Evolutionary conservation across 768 basidiomycete genomes (phyloP).

Genomic region (Agaricus subrufescens): DNA sequence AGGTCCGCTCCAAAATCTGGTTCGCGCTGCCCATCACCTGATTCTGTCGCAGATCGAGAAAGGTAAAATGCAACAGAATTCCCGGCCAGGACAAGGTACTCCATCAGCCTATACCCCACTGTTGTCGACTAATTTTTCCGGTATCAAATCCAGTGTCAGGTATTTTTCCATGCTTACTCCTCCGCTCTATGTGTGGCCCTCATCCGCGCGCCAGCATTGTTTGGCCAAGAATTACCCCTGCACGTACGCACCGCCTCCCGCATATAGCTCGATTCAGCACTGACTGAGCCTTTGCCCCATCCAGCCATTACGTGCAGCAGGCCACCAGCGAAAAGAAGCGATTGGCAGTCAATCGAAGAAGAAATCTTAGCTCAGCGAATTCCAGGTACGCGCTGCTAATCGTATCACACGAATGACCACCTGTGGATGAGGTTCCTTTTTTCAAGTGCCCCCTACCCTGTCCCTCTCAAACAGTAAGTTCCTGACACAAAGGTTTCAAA

Average conservation of each 20-base stretch:
- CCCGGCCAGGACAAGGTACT: constrained; percentile 78
- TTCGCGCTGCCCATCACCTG: constrained; percentile 8
- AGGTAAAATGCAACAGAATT: constrained; percentile 84
- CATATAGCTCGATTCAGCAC: constrained; percentile 7
- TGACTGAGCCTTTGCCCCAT: neutral
- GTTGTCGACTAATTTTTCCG: constrained; percentile 5
- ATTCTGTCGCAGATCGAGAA: constrained; percentile 54
- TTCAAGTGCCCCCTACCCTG: constrained; percentile 29
- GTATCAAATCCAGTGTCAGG: constrained; percentile 53
- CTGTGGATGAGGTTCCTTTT: constrained; percentile 11
- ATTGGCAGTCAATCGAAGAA: constrained; percentile 49
- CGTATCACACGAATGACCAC: constrained; percentile 4
- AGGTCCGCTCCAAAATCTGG: constrained; percentile 40
- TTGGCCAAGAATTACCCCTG: constrained; percentile 84
- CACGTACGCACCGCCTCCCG: constrained; percentile 54
- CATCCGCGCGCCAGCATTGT: constrained; percentile 57
- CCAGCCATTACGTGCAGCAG: constrained; percentile 77
- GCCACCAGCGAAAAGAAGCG: constrained; percentile 85
- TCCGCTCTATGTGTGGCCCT: constrained; percentile 12
- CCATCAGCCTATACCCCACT: constrained; percentile 11
- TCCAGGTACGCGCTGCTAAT: constrained; percentile 35
- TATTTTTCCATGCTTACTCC: constrained; percentile 24
- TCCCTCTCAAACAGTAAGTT: constrained; percentile 35
- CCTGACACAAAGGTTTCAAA: neutral
- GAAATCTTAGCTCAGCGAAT: constrained; percentile 48